These are phyloP conservation scores for Solanum ossicruentum DNA, from an alignment of 257 asterid genomes.

Conservation along the genomic window DNA sequence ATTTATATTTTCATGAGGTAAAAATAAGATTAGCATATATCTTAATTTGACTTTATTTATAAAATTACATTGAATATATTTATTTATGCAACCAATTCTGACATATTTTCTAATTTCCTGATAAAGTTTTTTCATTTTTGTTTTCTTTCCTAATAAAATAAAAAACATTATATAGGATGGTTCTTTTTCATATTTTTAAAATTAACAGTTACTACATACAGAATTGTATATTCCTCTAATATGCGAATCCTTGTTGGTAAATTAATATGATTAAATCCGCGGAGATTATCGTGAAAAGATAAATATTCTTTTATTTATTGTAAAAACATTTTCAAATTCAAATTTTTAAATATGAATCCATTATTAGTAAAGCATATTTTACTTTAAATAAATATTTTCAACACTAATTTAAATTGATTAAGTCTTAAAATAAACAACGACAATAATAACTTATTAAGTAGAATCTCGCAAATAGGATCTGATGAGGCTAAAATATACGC, in stretches of 20 bases:
- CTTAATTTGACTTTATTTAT: no score
- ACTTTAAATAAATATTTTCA: not conserved
- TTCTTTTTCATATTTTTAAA: not conserved
- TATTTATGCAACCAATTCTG: not conserved
- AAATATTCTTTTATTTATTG: accelerated
- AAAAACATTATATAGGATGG: not conserved
- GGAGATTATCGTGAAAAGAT: accelerated
- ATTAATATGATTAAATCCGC: not conserved
- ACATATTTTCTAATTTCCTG: not conserved
- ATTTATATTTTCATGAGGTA: no score
- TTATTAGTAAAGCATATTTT: accelerated
- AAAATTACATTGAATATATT: not conserved
- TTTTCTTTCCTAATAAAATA: not conserved
- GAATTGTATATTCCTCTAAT: constrained; percentile 4
- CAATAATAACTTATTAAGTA: no score
- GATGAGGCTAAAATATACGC: no score
- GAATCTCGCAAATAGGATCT: no score
- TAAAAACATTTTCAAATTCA: not conserved
- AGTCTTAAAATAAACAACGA: not conserved
- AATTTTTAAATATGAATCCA: accelerated
- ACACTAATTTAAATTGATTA: not conserved
- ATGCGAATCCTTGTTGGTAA: not conserved
- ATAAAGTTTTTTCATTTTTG: not conserved
- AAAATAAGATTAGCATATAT: no score
- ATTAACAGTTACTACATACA: not conserved